A percentile compares a stretch with the other conserved stretches of the same genome.
These are phyloP conservation scores for Ceratocystis lukuohia DNA, from an alignment of 2,329 filamentous ascomycete genomes.

Conservation along the genomic window DNA sequence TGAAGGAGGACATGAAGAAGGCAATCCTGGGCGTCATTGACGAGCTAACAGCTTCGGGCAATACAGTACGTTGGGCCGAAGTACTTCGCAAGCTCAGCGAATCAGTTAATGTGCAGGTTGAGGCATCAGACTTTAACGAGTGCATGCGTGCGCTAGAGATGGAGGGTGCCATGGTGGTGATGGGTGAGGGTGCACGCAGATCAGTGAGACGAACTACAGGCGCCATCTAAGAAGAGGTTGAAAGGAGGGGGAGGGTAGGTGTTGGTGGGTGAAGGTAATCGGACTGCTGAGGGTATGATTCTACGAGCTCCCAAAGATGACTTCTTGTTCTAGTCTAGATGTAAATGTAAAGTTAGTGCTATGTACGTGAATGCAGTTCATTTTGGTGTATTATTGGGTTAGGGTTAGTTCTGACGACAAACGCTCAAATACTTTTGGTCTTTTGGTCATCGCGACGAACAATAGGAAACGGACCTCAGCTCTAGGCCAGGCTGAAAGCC, in stretches of 20 bases:
- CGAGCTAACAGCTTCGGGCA: conserved; percentile 57
- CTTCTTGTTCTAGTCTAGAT: not conserved
- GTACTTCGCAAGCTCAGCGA: conserved; percentile 61
- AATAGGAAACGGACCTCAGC: not conserved
- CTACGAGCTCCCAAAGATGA: not conserved
- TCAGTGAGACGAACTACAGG: conserved; percentile 36
- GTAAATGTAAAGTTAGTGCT: not conserved
- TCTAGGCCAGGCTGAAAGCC: too few relatives aligned
- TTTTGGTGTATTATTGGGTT: not conserved
- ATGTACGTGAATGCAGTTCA: not conserved
- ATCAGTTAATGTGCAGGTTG: conserved; percentile 55
- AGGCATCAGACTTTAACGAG: conserved; percentile 70
- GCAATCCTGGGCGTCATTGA: conserved; percentile 64
- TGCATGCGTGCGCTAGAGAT: conserved; percentile 67
- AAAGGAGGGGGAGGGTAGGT: not conserved
- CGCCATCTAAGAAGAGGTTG: not conserved
- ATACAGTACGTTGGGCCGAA: conserved; percentile 61
- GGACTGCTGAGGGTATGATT: not conserved
- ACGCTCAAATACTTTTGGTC: not conserved
- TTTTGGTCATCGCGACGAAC: not conserved
- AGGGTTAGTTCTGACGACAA: not conserved
- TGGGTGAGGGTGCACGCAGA: conserved; percentile 73
- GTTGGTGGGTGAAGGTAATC: not conserved
- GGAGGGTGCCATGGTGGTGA: conserved; percentile 68
- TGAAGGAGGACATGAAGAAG: conserved; percentile 63